These are phyloP conservation scores for Aspergillus vadensis DNA, from an alignment of 2,329 filamentous ascomycete species.

Conservation along the genomic window DNA sequence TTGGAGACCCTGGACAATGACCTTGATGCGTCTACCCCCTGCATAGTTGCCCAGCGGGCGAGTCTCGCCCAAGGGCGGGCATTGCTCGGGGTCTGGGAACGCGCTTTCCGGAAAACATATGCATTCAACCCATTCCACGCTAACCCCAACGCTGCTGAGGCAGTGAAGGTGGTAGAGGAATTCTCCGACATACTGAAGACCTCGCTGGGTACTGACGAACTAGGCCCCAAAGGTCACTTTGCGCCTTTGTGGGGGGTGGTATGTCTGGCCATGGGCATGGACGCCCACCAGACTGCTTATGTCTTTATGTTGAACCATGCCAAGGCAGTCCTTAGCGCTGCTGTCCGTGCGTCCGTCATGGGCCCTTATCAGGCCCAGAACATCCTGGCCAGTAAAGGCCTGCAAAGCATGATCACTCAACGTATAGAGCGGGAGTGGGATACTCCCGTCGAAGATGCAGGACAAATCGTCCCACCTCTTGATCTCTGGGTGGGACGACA, in stretches of 20 bases:
- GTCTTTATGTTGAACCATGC: conserved; percentile 66
- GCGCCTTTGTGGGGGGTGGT: conserved; percentile 63
- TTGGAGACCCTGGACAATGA: conserved; percentile 62
- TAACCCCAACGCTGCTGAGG: conserved; percentile 22
- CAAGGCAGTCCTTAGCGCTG: conserved; percentile 63
- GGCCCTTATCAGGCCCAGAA: conserved; percentile 66
- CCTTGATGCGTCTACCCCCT: conserved; percentile 64
- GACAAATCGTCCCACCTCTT: conserved; percentile 62
- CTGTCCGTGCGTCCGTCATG: conserved; percentile 64
- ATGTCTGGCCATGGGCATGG: conserved; percentile 55
- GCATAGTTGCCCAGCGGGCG: conserved; percentile 63
- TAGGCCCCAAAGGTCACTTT: conserved; percentile 56
- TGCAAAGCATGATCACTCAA: conserved; percentile 55
- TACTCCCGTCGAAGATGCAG: conserved; percentile 56
- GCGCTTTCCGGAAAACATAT: conserved; percentile 49
- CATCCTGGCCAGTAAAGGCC: conserved; percentile 55
- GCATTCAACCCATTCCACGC: conserved; percentile 17
- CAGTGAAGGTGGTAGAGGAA: conserved; percentile 33
- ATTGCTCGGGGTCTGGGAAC: conserved; percentile 62
- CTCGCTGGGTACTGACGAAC: conserved; percentile 30
- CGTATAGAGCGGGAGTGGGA: conserved; percentile 54
- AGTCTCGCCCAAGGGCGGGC: conserved; percentile 63
- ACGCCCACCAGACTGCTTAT: conserved; percentile 58
- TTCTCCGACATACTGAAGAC: conserved; percentile 45
- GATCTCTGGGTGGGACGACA: conserved; percentile 68